phyloP scores from a whole-genome alignment of 305 asterid species.

The Fraxinus nigra region DNA sequence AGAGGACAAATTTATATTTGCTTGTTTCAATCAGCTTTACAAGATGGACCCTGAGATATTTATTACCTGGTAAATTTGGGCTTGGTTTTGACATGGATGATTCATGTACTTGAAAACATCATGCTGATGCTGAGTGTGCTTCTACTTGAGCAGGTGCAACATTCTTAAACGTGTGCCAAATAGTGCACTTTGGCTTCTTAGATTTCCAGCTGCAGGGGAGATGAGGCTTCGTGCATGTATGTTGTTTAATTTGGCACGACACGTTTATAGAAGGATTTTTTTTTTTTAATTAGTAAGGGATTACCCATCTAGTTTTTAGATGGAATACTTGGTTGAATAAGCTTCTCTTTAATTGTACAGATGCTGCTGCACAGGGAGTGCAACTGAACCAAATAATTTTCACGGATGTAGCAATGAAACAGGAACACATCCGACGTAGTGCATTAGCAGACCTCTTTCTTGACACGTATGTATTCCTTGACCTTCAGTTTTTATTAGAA shows the following conservation, averaged over 20 bases:
- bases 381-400: conserved; percentile 86
- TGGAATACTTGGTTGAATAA: conserved; percentile 7
- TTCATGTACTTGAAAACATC: background rate
- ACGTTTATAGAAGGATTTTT: background rate
- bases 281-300: background rate
- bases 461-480: conserved; percentile 63
- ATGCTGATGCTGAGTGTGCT: conserved; percentile 11
- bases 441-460: conserved; percentile 87
- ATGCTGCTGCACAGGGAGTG: conserved; percentile 95
- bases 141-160: conserved; percentile 69
- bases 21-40: conserved; percentile 97
- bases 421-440: conserved; percentile 94
- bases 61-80: conserved; percentile 59
- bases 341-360: conserved; percentile 35
- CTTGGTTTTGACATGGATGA: background rate
- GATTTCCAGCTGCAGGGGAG: conserved; percentile 99
- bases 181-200: conserved; percentile 95
- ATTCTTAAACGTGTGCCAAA: conserved; percentile 96
- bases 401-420: conserved; percentile 97
- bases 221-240: conserved; percentile 84
- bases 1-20: conserved; percentile 89
- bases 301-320: background rate
- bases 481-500: background rate
- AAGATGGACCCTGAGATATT: conserved; percentile 98
- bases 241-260: conserved; percentile 23